Conservation (phyloP, 2,329 filamentous ascomycete species). For the Talaromyces rugulosus region DNA sequence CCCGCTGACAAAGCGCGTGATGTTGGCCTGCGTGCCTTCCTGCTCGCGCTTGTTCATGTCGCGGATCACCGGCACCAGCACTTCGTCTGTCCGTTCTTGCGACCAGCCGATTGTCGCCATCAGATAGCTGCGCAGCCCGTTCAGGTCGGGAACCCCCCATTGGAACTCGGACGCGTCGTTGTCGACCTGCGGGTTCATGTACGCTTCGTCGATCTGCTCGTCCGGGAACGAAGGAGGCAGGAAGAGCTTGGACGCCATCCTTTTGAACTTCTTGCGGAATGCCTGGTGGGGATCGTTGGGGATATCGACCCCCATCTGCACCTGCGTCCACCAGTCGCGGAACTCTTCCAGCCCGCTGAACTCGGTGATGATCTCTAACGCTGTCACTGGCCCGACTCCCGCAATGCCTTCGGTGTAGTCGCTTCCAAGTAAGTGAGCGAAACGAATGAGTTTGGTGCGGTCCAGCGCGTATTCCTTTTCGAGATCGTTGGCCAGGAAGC, state of each 20-base stretch:
- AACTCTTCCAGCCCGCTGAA: slow-evolving; percentile 73
- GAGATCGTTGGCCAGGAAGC: slow-evolving; percentile 78
- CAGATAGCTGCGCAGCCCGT: slow-evolving; percentile 75
- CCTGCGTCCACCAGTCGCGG: slow-evolving; percentile 77
- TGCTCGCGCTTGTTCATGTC: slow-evolving; percentile 88
- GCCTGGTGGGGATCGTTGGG: slow-evolving; percentile 52
- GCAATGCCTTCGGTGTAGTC: slow-evolving; percentile 93
- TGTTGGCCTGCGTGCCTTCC: slow-evolving; percentile 93
- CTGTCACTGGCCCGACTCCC: slow-evolving; percentile 89
- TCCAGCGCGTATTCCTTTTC: slow-evolving; percentile 86
- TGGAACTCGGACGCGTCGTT: slow-evolving; percentile 72
- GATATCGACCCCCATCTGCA: slow-evolving; percentile 65
- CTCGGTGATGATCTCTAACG: slow-evolving; percentile 88
- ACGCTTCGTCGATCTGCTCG: slow-evolving; percentile 73
- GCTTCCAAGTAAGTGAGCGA: slow-evolving; percentile 86
- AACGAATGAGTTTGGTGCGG: slow-evolving; percentile 78
- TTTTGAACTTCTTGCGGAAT: slow-evolving; percentile 85
- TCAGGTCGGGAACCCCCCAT: slow-evolving; percentile 93
- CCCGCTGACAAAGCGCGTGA: slow-evolving; percentile 87
- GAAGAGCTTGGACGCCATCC: slow-evolving; percentile 80
- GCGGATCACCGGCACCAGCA: slow-evolving; percentile 87
- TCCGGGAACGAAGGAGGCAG: slow-evolving; percentile 77
- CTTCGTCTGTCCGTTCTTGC: slow-evolving; percentile 87
- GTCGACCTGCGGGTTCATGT: slow-evolving; percentile 83
- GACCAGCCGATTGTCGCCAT: slow-evolving; percentile 93